A percentile compares a stretch with the other conserved stretches of the same genome.
Conservation (phyloP, 176 grass and related monocot species). For the Stipa capillata region DNA sequence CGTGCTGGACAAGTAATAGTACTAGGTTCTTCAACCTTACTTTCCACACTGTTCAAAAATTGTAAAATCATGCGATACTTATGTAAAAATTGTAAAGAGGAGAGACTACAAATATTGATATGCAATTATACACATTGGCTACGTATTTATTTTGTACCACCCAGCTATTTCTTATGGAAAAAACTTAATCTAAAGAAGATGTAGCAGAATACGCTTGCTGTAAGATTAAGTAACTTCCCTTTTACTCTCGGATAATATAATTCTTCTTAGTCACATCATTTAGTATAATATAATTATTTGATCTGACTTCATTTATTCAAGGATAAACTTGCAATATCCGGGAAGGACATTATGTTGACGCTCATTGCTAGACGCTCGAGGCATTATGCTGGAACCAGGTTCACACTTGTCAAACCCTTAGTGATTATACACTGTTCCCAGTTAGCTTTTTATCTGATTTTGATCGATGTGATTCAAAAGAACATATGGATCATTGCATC, state of each 20-base stretch:
- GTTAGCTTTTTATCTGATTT: not conserved
- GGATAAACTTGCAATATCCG: slow-evolving; percentile 69
- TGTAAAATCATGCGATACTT: slow-evolving; percentile 1
- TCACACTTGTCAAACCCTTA: slow-evolving; percentile 4
- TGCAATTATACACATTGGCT: not conserved
- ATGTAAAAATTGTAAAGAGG: not conserved
- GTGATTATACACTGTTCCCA: not conserved
- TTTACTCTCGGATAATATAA: not conserved
- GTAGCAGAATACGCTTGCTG: not conserved
- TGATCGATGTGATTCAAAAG: not conserved
- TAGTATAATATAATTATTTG: slow-evolving; percentile 11
- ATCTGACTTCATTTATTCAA: slow-evolving; percentile 24
- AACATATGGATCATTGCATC: not conserved
- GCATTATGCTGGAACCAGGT: slow-evolving; percentile 95
- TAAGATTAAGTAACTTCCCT: slow-evolving; percentile 4
- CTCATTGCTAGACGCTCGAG: slow-evolving; percentile 91
- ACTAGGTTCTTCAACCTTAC: not conserved
- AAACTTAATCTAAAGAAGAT: not conserved
- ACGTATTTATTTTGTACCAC: not conserved
- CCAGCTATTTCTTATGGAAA: not conserved
- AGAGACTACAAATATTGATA: not conserved
- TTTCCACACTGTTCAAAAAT: not conserved
- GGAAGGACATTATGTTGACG: slow-evolving; percentile 72
- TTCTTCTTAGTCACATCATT: slow-evolving; percentile 3
- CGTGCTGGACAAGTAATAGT: not conserved